Conservation (phyloP, 768 basidiomycete genomes). For the Tylopilus felleus region DNA sequence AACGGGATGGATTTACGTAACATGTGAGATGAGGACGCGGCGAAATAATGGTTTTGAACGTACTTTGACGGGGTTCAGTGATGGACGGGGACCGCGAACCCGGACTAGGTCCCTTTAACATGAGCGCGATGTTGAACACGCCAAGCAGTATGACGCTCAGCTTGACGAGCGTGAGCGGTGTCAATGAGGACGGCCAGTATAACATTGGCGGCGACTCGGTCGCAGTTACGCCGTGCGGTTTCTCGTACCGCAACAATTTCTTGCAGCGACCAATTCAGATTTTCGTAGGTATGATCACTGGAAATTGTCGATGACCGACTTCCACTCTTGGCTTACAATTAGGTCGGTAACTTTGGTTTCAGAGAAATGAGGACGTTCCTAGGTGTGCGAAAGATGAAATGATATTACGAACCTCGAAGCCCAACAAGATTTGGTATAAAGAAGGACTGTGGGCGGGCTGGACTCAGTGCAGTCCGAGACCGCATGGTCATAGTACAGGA, state of each 20-base stretch:
- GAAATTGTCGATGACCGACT: background rate
- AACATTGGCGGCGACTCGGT: background rate
- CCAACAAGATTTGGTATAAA: background rate
- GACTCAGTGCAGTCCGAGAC: background rate
- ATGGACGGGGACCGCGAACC: background rate
- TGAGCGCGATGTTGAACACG: constrained; percentile 13
- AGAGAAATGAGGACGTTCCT: background rate
- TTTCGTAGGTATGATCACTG: background rate
- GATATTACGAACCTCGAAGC: background rate
- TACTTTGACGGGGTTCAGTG: constrained; percentile 13
- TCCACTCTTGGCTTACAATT: background rate
- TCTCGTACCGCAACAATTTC: no score
- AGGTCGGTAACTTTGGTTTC: background rate
- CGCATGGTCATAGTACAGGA: background rate
- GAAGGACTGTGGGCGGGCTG: background rate
- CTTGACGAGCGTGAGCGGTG: constrained; percentile 21
- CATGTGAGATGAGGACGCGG: background rate
- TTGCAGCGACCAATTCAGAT: no score
- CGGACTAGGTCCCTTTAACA: background rate
- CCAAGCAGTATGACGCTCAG: constrained; percentile 19
- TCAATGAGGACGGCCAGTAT: background rate
- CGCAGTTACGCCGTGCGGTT: background rate
- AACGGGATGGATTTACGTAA: background rate
- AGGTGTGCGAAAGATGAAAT: background rate
- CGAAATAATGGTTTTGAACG: background rate